phyloP scores from a whole-genome alignment of 305 asterid genomes.

The Petunia hybrid region DNA sequence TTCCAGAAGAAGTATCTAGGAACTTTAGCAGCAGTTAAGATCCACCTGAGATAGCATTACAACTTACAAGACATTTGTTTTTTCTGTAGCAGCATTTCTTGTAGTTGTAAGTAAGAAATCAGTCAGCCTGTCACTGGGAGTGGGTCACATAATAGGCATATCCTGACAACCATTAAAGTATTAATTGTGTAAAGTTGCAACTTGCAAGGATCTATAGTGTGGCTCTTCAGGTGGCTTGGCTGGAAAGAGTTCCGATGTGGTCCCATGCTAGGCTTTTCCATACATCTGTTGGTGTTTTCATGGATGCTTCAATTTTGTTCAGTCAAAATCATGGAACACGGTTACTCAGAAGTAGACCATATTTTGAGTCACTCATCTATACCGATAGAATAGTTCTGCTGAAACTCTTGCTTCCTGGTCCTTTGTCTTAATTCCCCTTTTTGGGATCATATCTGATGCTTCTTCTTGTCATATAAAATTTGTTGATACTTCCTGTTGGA shows the following conservation, averaged over 20 bases:
- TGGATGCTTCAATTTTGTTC: background rate
- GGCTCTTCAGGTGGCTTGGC: background rate
- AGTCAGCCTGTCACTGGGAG: background rate
- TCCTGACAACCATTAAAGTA: background rate
- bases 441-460: background rate
- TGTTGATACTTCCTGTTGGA: conserved; percentile 1
- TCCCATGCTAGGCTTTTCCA: background rate
- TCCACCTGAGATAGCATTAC: background rate
- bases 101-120: background rate
- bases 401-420: background rate
- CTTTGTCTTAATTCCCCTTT: background rate
- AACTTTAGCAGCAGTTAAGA: conserved; percentile 7
- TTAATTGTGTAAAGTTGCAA: background rate
- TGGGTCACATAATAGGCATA: background rate
- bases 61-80: background rate
- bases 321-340: background rate
- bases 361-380: background rate
- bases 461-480: background rate
- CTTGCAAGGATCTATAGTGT: background rate
- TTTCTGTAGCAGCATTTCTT: background rate
- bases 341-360: background rate
- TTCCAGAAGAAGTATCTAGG: background rate
- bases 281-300: background rate
- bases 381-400: background rate
- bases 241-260: background rate